phyloP scores from a whole-genome alignment of 139 green algal species.

The Pedinophyceae sp. region DNA sequence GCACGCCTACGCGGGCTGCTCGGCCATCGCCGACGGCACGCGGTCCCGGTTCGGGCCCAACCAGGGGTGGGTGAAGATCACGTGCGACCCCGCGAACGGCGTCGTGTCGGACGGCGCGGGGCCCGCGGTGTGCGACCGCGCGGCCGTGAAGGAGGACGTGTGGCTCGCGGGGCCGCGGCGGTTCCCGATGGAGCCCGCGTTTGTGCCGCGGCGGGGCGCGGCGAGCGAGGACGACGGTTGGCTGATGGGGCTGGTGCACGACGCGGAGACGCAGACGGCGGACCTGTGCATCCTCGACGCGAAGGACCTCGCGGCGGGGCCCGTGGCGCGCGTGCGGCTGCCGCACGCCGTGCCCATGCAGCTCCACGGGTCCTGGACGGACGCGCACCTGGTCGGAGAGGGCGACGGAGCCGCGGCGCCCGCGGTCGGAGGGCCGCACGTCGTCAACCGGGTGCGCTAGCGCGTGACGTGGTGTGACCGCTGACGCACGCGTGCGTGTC shows the following conservation, averaged over 20 bases:
- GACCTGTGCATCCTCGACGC: constrained; percentile 13
- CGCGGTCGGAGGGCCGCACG: too few relatives aligned
- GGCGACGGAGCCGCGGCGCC: too few relatives aligned
- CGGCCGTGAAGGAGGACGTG: constrained; percentile 4
- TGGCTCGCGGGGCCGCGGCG: constrained; percentile 9
- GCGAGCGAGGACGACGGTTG: background rate
- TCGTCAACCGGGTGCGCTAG: too few relatives aligned
- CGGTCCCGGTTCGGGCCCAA: constrained; percentile 9
- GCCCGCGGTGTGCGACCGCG: background rate
- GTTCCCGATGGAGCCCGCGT: constrained; percentile 24
- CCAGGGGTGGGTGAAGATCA: constrained; percentile 11
- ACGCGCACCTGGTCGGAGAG: too few relatives aligned
- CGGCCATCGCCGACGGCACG: background rate
- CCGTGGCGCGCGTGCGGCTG: constrained; percentile 5
- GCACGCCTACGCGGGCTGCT: constrained; percentile 2
- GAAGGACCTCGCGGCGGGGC: background rate
- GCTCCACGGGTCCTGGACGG: background rate
- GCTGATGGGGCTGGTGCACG: background rate
- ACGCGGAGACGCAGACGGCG: constrained; percentile 1
- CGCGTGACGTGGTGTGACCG: too few relatives aligned
- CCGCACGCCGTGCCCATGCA: constrained; percentile 5
- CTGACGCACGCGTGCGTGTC: too few relatives aligned
- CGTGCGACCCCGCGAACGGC: constrained; percentile 13
- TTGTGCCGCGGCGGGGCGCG: constrained; percentile 17
- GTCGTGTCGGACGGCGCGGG: constrained; percentile 7